These are phyloP conservation scores for Hypsizygus marmoreus DNA, from an alignment of 768 basidiomycete species.

Conservation along the genomic window DNA sequence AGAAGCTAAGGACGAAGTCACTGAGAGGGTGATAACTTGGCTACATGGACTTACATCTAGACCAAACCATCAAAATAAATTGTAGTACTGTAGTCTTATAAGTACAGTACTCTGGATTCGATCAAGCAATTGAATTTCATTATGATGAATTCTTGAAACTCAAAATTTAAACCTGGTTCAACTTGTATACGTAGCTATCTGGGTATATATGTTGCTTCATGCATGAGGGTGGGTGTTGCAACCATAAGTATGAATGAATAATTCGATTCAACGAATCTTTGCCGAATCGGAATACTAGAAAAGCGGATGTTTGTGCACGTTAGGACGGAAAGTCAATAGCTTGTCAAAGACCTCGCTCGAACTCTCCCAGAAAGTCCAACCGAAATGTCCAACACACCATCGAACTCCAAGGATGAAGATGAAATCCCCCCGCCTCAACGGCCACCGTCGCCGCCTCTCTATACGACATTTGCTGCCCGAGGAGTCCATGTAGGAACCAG, in stretches of 20 bases:
- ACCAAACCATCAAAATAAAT: slow-evolving; percentile 13
- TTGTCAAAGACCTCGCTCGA: slow-evolving; percentile 6
- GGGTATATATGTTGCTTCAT: too few species aligned
- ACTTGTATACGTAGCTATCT: too few species aligned
- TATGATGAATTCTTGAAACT: too few species aligned
- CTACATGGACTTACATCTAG: slow-evolving; percentile 34
- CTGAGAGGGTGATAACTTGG: slow-evolving; percentile 49
- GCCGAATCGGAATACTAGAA: too few species aligned
- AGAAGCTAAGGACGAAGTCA: slow-evolving; percentile 58
- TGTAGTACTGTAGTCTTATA: slow-evolving; percentile 14
- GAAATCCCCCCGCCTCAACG: slow-evolving; percentile 57
- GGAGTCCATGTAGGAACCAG: slow-evolving; percentile 68
- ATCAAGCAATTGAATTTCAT: too few species aligned
- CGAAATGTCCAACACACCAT: slow-evolving; percentile 22
- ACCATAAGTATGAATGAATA: too few species aligned
- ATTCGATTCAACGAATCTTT: too few species aligned
- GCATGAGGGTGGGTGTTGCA: too few species aligned
- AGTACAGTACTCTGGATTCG: too few species aligned
- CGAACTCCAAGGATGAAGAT: slow-evolving; percentile 52
- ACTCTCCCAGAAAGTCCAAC: background rate
- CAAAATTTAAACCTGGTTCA: too few species aligned
- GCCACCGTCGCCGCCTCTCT: slow-evolving; percentile 71
- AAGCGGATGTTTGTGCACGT: slow-evolving; percentile 10
- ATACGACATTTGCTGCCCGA: slow-evolving; percentile 69
- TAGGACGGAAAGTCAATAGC: background rate